phyloP scores from a whole-genome alignment of 75 land plant genomes.

The Cunninghamia lanceolata region DNA sequence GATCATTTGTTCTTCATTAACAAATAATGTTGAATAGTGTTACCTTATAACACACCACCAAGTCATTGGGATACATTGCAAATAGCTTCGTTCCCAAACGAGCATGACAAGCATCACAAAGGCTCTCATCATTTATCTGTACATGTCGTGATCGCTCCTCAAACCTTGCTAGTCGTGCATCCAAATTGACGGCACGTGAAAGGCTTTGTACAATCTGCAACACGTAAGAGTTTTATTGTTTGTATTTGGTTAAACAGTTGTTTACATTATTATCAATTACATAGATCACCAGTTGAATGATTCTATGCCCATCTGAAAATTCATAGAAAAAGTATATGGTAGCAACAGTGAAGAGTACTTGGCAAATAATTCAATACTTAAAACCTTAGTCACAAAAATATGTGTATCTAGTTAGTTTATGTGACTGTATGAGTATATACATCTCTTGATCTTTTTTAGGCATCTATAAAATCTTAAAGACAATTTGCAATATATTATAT shows the following conservation, averaged over 20 bases:
- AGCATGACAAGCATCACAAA: constrained; percentile 86
- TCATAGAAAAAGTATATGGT: neutral
- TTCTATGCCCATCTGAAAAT: neutral
- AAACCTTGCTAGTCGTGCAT: constrained; percentile 76
- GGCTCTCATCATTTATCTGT: constrained; percentile 78
- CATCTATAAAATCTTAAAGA: neutral
- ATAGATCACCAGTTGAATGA: neutral
- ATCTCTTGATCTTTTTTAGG: neutral
- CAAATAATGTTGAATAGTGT: neutral
- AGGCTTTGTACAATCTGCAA: constrained; percentile 76
- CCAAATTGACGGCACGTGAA: constrained; percentile 65
- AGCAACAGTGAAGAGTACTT: neutral
- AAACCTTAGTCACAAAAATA: neutral
- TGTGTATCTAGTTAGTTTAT: neutral
- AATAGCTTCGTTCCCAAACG: constrained; percentile 96
- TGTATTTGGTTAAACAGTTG: neutral
- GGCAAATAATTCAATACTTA: neutral
- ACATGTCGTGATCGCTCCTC: constrained; percentile 87
- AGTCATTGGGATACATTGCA: constrained; percentile 95
- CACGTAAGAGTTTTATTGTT: neutral
- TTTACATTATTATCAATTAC: neutral
- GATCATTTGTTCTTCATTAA: neutral
- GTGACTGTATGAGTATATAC: neutral
- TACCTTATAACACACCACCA: constrained; percentile 95
- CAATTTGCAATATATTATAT: neutral